A percentile compares a stretch with the other conserved stretches of the same genome.
These are phyloP conservation scores for Leptomonas seymouri DNA, from an alignment of 208 protist genomes.

Conservation along the genomic window DNA sequence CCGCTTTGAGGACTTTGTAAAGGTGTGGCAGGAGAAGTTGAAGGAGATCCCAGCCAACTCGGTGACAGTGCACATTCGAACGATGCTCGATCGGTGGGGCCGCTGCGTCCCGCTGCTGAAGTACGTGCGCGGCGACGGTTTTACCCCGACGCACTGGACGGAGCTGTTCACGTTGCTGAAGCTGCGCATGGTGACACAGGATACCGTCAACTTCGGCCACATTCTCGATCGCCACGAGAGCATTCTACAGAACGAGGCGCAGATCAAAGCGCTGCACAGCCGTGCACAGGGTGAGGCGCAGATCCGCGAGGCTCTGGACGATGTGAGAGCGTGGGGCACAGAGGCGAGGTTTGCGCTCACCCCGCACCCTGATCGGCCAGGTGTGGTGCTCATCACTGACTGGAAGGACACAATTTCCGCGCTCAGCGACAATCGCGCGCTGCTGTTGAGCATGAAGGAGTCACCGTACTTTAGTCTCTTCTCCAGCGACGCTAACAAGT, in stretches of 20 bases:
- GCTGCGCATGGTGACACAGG: slow-evolving; percentile 79
- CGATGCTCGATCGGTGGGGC: slow-evolving; percentile 85
- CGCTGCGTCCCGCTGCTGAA: slow-evolving; percentile 89
- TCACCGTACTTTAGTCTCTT: slow-evolving; percentile 96
- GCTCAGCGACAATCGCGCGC: slow-evolving; percentile 96
- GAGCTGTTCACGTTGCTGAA: slow-evolving; percentile 92
- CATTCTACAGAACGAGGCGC: slow-evolving; percentile 76
- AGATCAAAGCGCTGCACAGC: slow-evolving; percentile 94
- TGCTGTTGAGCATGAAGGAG: slow-evolving; percentile 97
- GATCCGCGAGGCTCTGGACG: slow-evolving; percentile 96
- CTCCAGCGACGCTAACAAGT: slow-evolving; percentile 86
- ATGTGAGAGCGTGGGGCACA: slow-evolving; percentile 93
- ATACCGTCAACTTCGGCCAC: slow-evolving; percentile 92
- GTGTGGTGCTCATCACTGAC: slow-evolving; percentile 95
- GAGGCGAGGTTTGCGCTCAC: slow-evolving; percentile 87
- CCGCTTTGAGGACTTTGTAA: slow-evolving; percentile 96
- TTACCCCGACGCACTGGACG: slow-evolving; percentile 95
- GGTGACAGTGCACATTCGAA: slow-evolving; percentile 89
- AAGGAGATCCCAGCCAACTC: slow-evolving; percentile 76
- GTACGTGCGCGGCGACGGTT: slow-evolving; percentile 95
- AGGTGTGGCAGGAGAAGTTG: slow-evolving; percentile 91
- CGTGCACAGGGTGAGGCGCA: slow-evolving; percentile 96
- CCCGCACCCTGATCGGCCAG: slow-evolving; percentile 70
- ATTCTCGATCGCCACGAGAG: slow-evolving; percentile 82
- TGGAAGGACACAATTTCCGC: slow-evolving; percentile 97